These are phyloP conservation scores for Globisporangium solare DNA, from an alignment of 352 stramenopile genomes.

Conservation along the genomic window DNA sequence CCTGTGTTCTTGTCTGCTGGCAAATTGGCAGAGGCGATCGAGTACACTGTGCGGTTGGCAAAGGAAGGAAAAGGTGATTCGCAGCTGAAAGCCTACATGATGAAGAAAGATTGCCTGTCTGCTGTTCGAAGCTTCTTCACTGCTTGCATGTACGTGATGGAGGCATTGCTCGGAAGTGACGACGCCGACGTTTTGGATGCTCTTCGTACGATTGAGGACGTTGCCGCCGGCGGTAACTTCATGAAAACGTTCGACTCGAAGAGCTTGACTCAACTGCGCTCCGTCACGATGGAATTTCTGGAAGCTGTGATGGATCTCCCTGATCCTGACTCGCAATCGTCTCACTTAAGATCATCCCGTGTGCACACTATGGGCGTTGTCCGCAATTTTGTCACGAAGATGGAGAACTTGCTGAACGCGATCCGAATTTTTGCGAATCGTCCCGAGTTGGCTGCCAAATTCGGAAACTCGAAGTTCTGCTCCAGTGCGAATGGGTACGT, in stretches of 20 bases:
- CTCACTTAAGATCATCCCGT: constrained; percentile 40
- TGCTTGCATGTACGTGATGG: constrained; percentile 71
- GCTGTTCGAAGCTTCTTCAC: constrained; percentile 73
- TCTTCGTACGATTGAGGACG: constrained; percentile 57
- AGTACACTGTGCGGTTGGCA: constrained; percentile 49
- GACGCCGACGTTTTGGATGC: constrained; percentile 63
- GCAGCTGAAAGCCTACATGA: constrained; percentile 56
- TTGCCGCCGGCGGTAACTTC: constrained; percentile 52
- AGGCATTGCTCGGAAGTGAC: constrained; percentile 53
- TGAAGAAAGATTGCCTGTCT: constrained; percentile 67
- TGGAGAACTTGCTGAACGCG: constrained; percentile 60
- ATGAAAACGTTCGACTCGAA: constrained; percentile 65
- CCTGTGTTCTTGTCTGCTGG: constrained; percentile 74
- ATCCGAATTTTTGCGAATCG: constrained; percentile 49
- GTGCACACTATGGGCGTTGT: constrained; percentile 73
- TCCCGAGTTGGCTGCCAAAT: constrained; percentile 55
- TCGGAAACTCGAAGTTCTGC: constrained; percentile 73
- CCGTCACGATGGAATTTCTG: constrained; percentile 65
- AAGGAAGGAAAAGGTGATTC: constrained; percentile 71
- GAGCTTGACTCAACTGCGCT: constrained; percentile 42
- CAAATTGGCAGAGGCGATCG: constrained; percentile 60
- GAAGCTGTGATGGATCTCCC: constrained; percentile 72
- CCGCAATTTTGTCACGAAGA: constrained; percentile 72
- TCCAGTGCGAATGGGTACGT: constrained; percentile 75
- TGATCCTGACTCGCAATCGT: constrained; percentile 47